Base-by-base conservation (phyloP, 805 yeast genomes). In the Wickerhamia fluorescens region DNA sequence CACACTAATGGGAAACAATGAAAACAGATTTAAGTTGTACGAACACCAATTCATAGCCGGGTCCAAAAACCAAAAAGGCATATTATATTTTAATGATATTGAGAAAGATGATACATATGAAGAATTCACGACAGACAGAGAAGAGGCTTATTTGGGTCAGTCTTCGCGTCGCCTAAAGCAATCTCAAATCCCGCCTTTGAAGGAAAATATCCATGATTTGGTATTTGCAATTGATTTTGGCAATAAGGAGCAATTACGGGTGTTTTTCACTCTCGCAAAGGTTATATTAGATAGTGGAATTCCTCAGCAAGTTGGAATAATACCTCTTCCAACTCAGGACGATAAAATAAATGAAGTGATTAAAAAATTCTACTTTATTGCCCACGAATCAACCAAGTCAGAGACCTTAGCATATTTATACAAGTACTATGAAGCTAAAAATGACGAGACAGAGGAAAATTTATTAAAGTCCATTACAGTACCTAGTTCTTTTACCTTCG, bases 261-360 rank as follows among this genome's bases (percentile, higher is more conserved):
- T 68, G 2, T 50, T 78, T 16, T 53, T 69, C 12, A 60, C 78
- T 6, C 58, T 75, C 19, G 43, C 78, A 2, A 61, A 66, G 15
- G 51, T 71, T 2, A 58, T 75, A 3, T 44, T 75, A n/a, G 61
- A 67, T 8, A 68, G 72, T 24, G 73, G 75, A 1, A 65, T 82
- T 11, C 84, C 95, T 0, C 81, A 87, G 39, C 80, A 88, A 51
- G 47, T 89, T 29, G 98, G 96, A 5, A 37, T 89, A 3, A 59
- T 89, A n/a, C 95, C 97, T 0, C 34, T 81, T 3, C 45, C 53
- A 6, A 52, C 47, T 1, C 42, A 38, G 5, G 56, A 53, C 13
- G 44, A 44, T 7, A 28, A 38, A 14, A 67, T 59, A 31, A 38
- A 43, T 5, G 23, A 25, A 6, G 24, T 62, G 11, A 60, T 66